A percentile compares a stretch with the other conserved stretches of the same genome.
Evolutionary conservation across 192 early-diverging fungal genomes (phyloP).

Genomic region (Ambispora gerdemannii): DNA sequence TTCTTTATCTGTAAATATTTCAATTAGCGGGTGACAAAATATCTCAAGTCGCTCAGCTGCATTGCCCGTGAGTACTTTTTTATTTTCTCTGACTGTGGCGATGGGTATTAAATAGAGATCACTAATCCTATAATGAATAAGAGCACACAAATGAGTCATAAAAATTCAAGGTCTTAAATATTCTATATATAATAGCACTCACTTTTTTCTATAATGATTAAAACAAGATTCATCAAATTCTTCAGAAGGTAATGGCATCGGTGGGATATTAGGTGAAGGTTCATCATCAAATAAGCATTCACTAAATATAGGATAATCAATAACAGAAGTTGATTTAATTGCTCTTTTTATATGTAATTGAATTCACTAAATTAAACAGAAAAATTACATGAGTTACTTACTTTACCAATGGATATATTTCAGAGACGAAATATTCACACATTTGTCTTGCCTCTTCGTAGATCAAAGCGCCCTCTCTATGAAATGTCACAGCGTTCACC

Average conservation of each 20-base stretch:
- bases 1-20: not conserved
- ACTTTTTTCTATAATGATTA: not conserved
- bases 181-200: too few species aligned
- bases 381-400: conserved; percentile 10
- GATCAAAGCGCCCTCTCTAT: not conserved
- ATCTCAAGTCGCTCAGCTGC: not conserved
- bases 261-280: not conserved
- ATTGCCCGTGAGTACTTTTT: not conserved
- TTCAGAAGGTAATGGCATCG: conserved; percentile 9
- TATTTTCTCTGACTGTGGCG: not conserved
- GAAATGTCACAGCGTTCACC: conserved; percentile 14
- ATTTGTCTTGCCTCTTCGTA: conserved; percentile 14
- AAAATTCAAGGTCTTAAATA: too few species aligned
- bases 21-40: not conserved
- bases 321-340: not conserved
- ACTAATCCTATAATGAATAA: too few species aligned
- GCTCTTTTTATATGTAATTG: not conserved
- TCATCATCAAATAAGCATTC: not conserved
- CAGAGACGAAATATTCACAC: not conserved
- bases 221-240: not conserved
- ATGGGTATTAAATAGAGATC: not conserved
- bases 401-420: not conserved
- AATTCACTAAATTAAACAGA: not conserved
- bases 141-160: too few species aligned
- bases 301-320: not conserved